A percentile compares a stretch with the other conserved stretches of the same genome.
Conservation (phyloP, 805 yeast genomes). For the Wickerhamomyces sydowiorum region DNA sequence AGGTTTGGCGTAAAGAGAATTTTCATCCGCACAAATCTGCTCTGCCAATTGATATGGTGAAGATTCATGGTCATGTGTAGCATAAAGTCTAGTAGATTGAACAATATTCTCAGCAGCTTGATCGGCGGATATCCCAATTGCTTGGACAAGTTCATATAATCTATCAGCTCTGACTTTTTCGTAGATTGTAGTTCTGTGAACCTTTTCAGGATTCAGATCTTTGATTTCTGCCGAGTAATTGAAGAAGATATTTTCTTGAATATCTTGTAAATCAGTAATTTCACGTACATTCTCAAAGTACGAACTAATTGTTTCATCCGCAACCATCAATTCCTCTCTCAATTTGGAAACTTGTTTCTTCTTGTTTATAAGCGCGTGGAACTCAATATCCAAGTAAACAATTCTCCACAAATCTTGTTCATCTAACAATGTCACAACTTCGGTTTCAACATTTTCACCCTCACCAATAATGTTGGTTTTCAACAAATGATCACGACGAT, state of each 20-base stretch:
- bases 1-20: slow-evolving; percentile 46
- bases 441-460: slow-evolving; percentile 35
- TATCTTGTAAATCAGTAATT: slow-evolving; percentile 80
- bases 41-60: slow-evolving; percentile 59
- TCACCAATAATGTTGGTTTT: slow-evolving; percentile 45
- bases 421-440: slow-evolving; percentile 40
- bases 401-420: slow-evolving; percentile 94
- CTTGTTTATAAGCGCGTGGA: slow-evolving; percentile 77
- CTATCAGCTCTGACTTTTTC: slow-evolving; percentile 65
- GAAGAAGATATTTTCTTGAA: slow-evolving; percentile 78
- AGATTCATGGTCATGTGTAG: slow-evolving; percentile 60
- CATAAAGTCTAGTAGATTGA: slow-evolving; percentile 60
- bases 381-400: slow-evolving; percentile 80
- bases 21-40: slow-evolving; percentile 27
- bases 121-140: slow-evolving; percentile 73
- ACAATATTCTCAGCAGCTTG: slow-evolving; percentile 79
- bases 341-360: slow-evolving; percentile 55
- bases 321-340: slow-evolving; percentile 44
- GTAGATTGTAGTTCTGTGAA: slow-evolving; percentile 46
- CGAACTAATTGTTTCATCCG: slow-evolving; percentile 54
- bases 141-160: slow-evolving; percentile 58
- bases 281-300: slow-evolving; percentile 51
- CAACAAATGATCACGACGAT: slow-evolving; percentile 83
- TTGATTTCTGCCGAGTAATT: slow-evolving; percentile 42
- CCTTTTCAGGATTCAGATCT: slow-evolving; percentile 24